These are phyloP conservation scores for Biscogniauxia sp. DNA, from an alignment of 2,329 filamentous ascomycete genomes.

Conservation along the genomic window DNA sequence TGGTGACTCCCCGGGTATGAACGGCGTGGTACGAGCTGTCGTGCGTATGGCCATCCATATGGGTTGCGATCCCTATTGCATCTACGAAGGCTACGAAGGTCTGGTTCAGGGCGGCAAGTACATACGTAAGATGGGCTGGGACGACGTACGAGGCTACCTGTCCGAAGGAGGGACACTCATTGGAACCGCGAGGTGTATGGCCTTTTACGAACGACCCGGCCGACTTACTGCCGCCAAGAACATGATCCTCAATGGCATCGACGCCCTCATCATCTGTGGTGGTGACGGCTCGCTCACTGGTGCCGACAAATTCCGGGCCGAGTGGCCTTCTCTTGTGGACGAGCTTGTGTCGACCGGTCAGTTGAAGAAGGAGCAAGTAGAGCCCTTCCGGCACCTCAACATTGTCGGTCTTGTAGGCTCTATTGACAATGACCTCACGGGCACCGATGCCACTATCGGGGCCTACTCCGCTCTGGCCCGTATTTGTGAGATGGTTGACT, in stretches of 20 bases:
- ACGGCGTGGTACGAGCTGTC: slow-evolving; percentile 82
- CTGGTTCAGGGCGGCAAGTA: slow-evolving; percentile 84
- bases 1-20: slow-evolving; percentile 94
- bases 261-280: slow-evolving; percentile 94
- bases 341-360: slow-evolving; percentile 77
- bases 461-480: slow-evolving; percentile 90
- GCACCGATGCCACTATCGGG: slow-evolving; percentile 95
- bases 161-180: slow-evolving; percentile 95
- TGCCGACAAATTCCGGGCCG: slow-evolving; percentile 85
- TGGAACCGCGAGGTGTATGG: slow-evolving; percentile 89
- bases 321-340: slow-evolving; percentile 85
- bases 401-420: slow-evolving; percentile 95
- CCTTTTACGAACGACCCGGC: slow-evolving; percentile 85
- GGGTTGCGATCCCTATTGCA: slow-evolving; percentile 73
- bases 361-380: slow-evolving; percentile 67
- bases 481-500: slow-evolving; percentile 95
- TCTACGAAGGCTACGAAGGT: slow-evolving; percentile 95
- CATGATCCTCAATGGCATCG: slow-evolving; percentile 88
- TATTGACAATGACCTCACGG: slow-evolving; percentile 97
- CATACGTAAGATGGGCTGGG: slow-evolving; percentile 86
- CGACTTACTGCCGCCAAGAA: slow-evolving; percentile 88
- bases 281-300: slow-evolving; percentile 96
- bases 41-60: slow-evolving; percentile 88
- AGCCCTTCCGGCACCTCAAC: slow-evolving; percentile 82
- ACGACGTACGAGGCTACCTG: slow-evolving; percentile 91